phyloP scores from a whole-genome alignment of 2,329 filamentous ascomycete genomes.

The Colletotrichum agaves region DNA sequence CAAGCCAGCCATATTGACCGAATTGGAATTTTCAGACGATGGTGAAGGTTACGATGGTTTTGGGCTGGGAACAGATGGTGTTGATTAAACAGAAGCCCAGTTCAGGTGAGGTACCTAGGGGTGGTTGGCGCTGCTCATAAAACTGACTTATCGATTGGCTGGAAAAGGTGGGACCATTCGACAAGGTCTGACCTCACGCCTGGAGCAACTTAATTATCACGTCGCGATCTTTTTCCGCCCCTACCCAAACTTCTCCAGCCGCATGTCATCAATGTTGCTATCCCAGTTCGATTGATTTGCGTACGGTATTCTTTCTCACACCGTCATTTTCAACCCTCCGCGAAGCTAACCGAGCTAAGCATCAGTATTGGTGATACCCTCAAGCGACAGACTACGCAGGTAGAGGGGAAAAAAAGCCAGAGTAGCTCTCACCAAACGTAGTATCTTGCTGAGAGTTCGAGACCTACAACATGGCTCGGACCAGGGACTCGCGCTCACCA shows the following conservation, averaged over 20 bases:
- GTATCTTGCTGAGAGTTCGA: slow-evolving; percentile 54
- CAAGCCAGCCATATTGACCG: slow-evolving; percentile 53
- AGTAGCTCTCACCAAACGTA: slow-evolving; percentile 41
- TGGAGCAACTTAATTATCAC: slow-evolving; percentile 23
- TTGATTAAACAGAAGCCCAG: not conserved
- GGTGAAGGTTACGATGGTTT: not conserved
- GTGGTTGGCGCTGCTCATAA: not conserved
- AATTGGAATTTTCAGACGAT: not conserved
- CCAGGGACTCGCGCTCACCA: slow-evolving; percentile 84
- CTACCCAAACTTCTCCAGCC: slow-evolving; percentile 18
- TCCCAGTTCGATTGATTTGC: not conserved
- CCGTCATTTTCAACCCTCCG: not conserved
- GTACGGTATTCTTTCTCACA: not conserved
- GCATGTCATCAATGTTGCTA: slow-evolving; percentile 10
- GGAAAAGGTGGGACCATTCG: not conserved
- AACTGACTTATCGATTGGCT: not conserved
- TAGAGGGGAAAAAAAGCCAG: slow-evolving; percentile 25
- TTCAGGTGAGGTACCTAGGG: not conserved
- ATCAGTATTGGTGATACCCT: slow-evolving; percentile 22
- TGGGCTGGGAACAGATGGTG: not conserved
- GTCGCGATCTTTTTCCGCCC: slow-evolving; percentile 34
- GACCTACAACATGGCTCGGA: slow-evolving; percentile 66
- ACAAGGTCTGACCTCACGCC: slow-evolving; percentile 22
- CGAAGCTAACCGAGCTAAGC: not conserved
- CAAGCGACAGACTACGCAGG: slow-evolving; percentile 28